Percentiles rank a stretch among this genome's conserved stretches.
Conservation (phyloP, 805 yeast genomes). For the Hanseniaspora hatyaiensis region DNA sequence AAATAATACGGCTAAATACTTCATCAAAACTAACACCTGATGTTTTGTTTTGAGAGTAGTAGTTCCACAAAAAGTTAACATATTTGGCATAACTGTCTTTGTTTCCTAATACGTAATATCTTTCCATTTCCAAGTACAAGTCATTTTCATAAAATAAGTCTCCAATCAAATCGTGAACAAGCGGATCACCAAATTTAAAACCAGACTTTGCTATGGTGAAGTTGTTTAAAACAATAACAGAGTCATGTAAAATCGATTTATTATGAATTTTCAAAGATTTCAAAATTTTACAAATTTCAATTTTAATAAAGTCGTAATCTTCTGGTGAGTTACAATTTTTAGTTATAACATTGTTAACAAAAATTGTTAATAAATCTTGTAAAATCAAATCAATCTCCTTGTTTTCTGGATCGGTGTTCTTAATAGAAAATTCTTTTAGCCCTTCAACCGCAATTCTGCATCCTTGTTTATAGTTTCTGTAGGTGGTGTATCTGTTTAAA, state of each 20-base stretch:
- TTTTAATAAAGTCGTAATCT: conserved; percentile 44
- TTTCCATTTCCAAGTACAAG: conserved; percentile 55
- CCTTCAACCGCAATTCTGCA: conserved; percentile 15
- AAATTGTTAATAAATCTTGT: conserved; percentile 10
- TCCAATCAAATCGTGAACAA: conserved; percentile 65
- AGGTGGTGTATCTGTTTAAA: conserved; percentile 67
- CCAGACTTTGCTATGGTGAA: conserved; percentile 13
- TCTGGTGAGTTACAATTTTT: conserved; percentile 46
- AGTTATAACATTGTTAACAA: conserved; percentile 14
- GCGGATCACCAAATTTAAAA: conserved; percentile 56
- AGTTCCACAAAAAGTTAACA: conserved; percentile 34
- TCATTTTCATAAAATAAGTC: conserved; percentile 44
- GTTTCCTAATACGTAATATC: conserved; percentile 58
- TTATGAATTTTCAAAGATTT: conserved; percentile 9
- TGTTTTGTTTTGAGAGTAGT: conserved; percentile 32
- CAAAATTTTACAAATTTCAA: conserved; percentile 23
- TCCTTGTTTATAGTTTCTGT: conserved; percentile 40
- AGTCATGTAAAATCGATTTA: conserved; percentile 5
- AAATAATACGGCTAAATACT: conserved; percentile 45
- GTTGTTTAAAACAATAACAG: conserved; percentile 12
- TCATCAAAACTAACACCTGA: conserved; percentile 23
- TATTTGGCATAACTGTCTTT: conserved; percentile 41
- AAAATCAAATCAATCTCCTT: conserved; percentile 15
- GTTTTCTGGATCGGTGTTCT: conserved; percentile 9
- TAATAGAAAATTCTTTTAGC: conserved; percentile 14